Base-by-base conservation (phyloP, 1,284 basidiomycete genomes). In the Marasmius fiardii region DNA sequence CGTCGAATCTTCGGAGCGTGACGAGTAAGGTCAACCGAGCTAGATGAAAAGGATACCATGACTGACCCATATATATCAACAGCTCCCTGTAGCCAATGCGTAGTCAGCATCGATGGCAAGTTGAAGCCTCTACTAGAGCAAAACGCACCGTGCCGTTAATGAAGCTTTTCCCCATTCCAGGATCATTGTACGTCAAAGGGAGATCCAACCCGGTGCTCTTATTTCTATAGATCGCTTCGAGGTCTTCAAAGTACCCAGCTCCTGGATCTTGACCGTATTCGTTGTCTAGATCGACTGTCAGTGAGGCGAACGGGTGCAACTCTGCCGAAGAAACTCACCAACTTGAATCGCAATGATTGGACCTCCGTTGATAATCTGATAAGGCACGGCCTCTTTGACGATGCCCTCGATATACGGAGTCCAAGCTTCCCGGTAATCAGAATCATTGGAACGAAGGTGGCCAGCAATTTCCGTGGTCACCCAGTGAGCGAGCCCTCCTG, bases 401-500 rank as follows among this genome's bases (percentile, higher is more conserved):
- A 93, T 79, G 0, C 76, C 83, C 50, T 78, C 71, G 41, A 87
- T 80, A 63, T 92, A 93, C 11, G 78, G 80, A 60, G 80, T 74
- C 88, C 90, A 93, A 0, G 88, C 80, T 4, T 73, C 77, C 56
- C 69, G 75, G 75, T 81, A 93, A 60, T 87, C 87, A 0, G 82
- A 78, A 4, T 79, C 83, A 59, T 88, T 87, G 35, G 85, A 89
- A 6, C 91, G 79, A 20, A 92, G 72, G 41, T 74, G 73, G 1
- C 86, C 86, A 3, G 82, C 78, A 11, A 90, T 80, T 62, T 86
- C 79, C 11, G 82, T 78, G 1, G 87, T 90, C 12, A 82, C 76
- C 91, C 90, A 92, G 58, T 89, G 87, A 0, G 90, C 80, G 57
- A 92, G 82, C 1, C 90, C 90, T 21, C 90, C 90, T 1, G 87